A percentile compares a stretch with the other conserved stretches of the same genome.
These are phyloP conservation scores for Porphyra umbilicalis DNA, from an alignment of 31 red algal species.

Conservation along the genomic window DNA sequence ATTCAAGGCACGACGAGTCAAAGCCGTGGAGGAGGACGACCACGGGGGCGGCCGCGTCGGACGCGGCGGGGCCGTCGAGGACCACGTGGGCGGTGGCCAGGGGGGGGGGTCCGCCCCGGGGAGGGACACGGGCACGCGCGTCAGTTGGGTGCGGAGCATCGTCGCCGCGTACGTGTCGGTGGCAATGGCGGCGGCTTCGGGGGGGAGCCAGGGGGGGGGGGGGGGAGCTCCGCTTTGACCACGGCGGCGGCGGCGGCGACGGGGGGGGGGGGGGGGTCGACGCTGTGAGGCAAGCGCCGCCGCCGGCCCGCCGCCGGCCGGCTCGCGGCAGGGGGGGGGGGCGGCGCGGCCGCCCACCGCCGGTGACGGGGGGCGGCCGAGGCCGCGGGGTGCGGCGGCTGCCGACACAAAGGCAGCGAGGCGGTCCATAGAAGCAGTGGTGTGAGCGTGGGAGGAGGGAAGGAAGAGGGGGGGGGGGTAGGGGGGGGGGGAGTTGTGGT, in stretches of 20 bases:
- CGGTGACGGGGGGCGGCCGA: no score
- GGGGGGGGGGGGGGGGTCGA: neutral
- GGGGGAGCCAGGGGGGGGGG: neutral
- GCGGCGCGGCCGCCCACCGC: no score
- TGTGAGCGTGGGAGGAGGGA: no score
- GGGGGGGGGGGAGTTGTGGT: no score
- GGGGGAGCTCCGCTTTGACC: no score
- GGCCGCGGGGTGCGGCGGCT: no score
- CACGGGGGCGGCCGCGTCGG: constrained; percentile 7
- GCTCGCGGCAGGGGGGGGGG: no score
- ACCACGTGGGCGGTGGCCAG: constrained; percentile 17
- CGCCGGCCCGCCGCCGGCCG: neutral
- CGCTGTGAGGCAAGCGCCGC: neutral
- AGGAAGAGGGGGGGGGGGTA: no score
- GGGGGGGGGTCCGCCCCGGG: constrained; percentile 2
- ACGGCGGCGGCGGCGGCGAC: neutral
- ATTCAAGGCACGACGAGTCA: constrained; percentile 63
- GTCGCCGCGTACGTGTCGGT: neutral
- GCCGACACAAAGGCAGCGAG: no score
- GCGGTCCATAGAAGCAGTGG: no score
- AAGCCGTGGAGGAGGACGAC: constrained; percentile 63
- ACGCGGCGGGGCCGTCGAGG: constrained; percentile 9
- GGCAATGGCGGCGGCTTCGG: neutral
- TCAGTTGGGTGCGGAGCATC: constrained; percentile 7
- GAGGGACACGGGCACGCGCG: constrained; percentile 25